Base-by-base conservation (phyloP, 192 early-diverging fungal species). In the Rhizoclosmatium sp. region DNA sequence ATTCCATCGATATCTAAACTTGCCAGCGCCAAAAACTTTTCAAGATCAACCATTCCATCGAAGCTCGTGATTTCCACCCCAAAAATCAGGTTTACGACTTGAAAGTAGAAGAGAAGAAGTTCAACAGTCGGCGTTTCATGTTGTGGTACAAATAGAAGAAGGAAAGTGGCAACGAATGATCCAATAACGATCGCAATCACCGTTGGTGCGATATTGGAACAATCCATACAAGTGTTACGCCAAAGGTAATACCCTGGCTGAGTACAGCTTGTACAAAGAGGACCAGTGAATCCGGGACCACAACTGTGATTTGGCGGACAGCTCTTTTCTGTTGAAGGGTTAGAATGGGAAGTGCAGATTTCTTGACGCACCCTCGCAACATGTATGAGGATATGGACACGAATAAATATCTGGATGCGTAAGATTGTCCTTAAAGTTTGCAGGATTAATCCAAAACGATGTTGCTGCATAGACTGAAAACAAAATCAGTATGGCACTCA, bases 91-190 rank as follows among this genome's bases (percentile, higher is more conserved):
- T 78, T 49, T 21, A 69, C 59, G 42, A 78, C 77, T 62, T 78
- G 77, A 54, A 78, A 78, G 68, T 66, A 78, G 45, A 78, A 78
- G 19, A 78, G 58, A 44, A 78, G 68, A 14, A 78, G 68, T 42
- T 78, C 77, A 39, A 78, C 41, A 19, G 77, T 78, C 9, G 77
- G 77, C 9, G 68, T 59, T 59, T 78, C 77, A 58, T 69, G 56
- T 23, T 51, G 21, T 16, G 77, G 77, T 2, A 78, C 54, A 69
- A 78, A 71, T 14, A 78, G 42, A 9, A 78, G 41, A 16, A 69
- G 47, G 58, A 78, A 70, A 4, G 67, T 78, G 31, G 68, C 77
- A 21, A 78, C 5, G 12, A 78, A 61, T 19, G 61, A 70, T 4
- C 66, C 68, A n/a, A 71, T 3, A 5, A 78, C 44, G 3, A 78